Conservation (phyloP, 768 basidiomycete genomes). For the Macrolepiota albuminosa region DNA sequence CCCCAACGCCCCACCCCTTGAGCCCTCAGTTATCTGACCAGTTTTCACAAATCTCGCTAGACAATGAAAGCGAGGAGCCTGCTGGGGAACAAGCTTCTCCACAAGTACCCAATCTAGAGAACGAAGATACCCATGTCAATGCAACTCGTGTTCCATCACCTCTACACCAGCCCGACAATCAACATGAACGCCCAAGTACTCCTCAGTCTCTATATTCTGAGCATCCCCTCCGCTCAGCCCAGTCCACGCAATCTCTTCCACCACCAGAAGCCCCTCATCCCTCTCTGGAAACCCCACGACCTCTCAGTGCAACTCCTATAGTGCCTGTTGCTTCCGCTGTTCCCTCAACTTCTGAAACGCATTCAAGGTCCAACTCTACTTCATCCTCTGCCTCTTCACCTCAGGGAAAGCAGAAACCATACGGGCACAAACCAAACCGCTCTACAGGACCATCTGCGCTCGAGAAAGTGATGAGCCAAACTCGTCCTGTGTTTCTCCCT, state of each 20-base stretch:
- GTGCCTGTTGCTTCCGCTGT: slow-evolving; percentile 4
- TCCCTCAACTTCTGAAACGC: slow-evolving; percentile 14
- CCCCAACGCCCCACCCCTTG: slow-evolving; percentile 19
- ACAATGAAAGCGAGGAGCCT: slow-evolving; percentile 16
- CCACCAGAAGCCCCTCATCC: slow-evolving; percentile 13
- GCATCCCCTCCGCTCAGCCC: slow-evolving; percentile 9
- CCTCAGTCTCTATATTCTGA: slow-evolving; percentile 10
- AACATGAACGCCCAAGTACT: slow-evolving; percentile 2
- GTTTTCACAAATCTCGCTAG: slow-evolving; percentile 36
- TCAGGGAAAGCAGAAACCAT: slow-evolving; percentile 20
- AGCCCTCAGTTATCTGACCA: slow-evolving; percentile 24
- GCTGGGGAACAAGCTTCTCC: slow-evolving; percentile 3
- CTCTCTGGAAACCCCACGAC: slow-evolving; percentile 5
- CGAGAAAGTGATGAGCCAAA: slow-evolving; percentile 79
- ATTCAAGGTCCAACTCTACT: slow-evolving; percentile 20
- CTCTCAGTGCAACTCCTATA: slow-evolving; percentile 13
- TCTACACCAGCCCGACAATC: neutral
- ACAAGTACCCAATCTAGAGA: neutral
- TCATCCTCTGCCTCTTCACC: slow-evolving; percentile 23
- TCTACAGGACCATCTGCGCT: slow-evolving; percentile 65
- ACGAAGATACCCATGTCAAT: slow-evolving; percentile 28
- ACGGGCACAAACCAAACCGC: slow-evolving; percentile 39
- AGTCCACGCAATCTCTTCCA: slow-evolving; percentile 20
- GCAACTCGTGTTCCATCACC: slow-evolving; percentile 10
- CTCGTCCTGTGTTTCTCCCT: slow-evolving; percentile 80